phyloP scores from a whole-genome alignment of 495 filamentous ascomycete species.

The Tuber umbilicatum region DNA sequence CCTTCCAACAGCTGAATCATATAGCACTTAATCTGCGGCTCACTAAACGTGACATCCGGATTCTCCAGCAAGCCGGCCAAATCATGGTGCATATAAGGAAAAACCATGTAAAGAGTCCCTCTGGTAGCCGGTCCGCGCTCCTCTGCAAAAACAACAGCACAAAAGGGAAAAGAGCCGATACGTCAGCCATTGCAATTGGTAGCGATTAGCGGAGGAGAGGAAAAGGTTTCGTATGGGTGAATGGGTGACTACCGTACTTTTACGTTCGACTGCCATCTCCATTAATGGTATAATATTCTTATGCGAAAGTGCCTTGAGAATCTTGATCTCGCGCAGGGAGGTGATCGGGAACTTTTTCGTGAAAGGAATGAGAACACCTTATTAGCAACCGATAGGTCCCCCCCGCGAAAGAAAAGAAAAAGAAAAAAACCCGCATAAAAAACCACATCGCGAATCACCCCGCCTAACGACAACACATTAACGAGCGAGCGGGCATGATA shows the following conservation, averaged over 20 bases:
- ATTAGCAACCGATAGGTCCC: slow-evolving; percentile 20
- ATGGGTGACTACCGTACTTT: slow-evolving; percentile 40
- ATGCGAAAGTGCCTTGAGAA: slow-evolving; percentile 88
- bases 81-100: slow-evolving; percentile 98
- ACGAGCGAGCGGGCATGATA: background rate
- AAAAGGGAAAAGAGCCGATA: background rate
- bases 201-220: background rate
- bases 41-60: slow-evolving; percentile 73
- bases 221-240: background rate
- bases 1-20: slow-evolving; percentile 90
- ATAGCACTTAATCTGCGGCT: slow-evolving; percentile 95
- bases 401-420: slow-evolving; percentile 6
- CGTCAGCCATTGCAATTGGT: slow-evolving; percentile 1
- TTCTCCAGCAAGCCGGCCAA: slow-evolving; percentile 94
- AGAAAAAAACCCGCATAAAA: slow-evolving; percentile 4
- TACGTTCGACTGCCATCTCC: slow-evolving; percentile 92
- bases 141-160: slow-evolving; percentile 18
- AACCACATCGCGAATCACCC: slow-evolving; percentile 8
- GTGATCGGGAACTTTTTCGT: slow-evolving; percentile 62
- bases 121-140: slow-evolving; percentile 34
- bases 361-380: slow-evolving; percentile 4
- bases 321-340: slow-evolving; percentile 81
- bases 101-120: slow-evolving; percentile 81
- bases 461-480: background rate
- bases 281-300: slow-evolving; percentile 77